Conservation (phyloP, 139 green algal genomes). For the Chlamydomonas eustigma region DNA sequence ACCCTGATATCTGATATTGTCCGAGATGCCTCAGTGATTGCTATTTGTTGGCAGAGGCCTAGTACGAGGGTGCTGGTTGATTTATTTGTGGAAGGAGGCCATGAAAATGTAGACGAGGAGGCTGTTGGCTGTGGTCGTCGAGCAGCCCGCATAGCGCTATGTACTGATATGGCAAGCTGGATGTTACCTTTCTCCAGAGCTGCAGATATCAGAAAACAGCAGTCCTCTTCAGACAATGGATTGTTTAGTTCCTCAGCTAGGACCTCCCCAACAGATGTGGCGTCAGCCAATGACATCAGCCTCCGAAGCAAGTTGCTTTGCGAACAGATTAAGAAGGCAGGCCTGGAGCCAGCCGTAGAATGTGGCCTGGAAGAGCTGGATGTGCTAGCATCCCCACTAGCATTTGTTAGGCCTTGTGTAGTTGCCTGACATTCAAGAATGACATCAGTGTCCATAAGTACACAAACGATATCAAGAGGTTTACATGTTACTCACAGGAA, state of each 20-base stretch:
- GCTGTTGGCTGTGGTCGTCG: background rate
- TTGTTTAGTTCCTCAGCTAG: background rate
- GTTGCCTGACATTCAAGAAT: too few relatives aligned
- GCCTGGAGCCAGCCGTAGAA: too few relatives aligned
- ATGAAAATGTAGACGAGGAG: constrained; percentile 21
- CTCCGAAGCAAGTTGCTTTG: background rate
- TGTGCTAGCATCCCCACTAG: too few relatives aligned
- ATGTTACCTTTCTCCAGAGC: constrained; percentile 49
- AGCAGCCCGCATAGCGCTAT: constrained; percentile 20
- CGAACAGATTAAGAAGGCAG: too few relatives aligned
- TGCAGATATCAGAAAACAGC: constrained; percentile 34
- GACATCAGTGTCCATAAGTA: too few relatives aligned
- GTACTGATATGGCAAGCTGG: constrained; percentile 61
- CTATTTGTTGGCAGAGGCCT: constrained; percentile 62
- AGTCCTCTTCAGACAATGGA: constrained; percentile 9
- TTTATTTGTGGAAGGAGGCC: constrained; percentile 54
- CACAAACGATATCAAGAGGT: too few relatives aligned
- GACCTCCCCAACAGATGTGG: constrained; percentile 26
- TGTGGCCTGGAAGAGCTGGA: too few relatives aligned
- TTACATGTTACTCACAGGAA: too few relatives aligned
- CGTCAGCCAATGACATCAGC: background rate
- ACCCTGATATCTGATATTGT: constrained; percentile 50
- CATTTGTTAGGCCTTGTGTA: too few relatives aligned
- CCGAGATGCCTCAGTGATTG: constrained; percentile 67
- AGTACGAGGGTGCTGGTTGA: constrained; percentile 59